Evolutionary conservation across 2,329 filamentous ascomycete species (phyloP), one percentile per base, ranked within the genome.

Genomic region (Neurospora sp.): DNA sequence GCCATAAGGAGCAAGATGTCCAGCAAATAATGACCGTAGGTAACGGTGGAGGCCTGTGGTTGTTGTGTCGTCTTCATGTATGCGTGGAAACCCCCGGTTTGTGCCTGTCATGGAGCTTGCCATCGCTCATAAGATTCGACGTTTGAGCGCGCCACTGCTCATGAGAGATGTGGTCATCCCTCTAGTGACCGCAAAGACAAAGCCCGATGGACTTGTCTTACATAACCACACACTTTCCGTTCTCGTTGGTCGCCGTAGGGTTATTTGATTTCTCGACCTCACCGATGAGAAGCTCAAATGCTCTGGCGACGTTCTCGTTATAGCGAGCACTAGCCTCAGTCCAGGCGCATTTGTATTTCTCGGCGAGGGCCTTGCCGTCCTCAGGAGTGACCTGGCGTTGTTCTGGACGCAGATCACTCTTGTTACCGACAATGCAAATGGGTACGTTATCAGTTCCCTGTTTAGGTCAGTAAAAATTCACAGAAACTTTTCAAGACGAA

Each of bases 191-290:
- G 52, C 23, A 3, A 15, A 62, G 52, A 62, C 52, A 36, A 36
- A 36, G 28, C 3, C 52, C 3, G 4, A 6, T 62, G 2, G 52
- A 17, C 7, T 46, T 62, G 52, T 62, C 73, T 86, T 85, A 99
- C 96, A 99, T 98, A 76, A 97, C 80, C 70, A 80, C 76, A 80
- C 96, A 98, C 82, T 96, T 97, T 76, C 89, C 89, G 70, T 90
- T 91, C 70, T 89, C 90, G 36, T 93, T 85, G 8, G 93, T 90
- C 81, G 97, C 93, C 76, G 90, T 90, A 1, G 95, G 94, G 78
- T 96, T 97, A 81, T 97, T 92, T 36, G 91, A 90, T 82, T 96
- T 97, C 82, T 99, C 96, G 73, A 99, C 94, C 84, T 98, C 92
- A 67, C 87, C 92, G 76, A 99, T 93, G 84, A 99, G 90, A 73